Evolutionary conservation across 495 filamentous ascomycete species (phyloP).

Genomic region (Neurospora sp.): DNA sequence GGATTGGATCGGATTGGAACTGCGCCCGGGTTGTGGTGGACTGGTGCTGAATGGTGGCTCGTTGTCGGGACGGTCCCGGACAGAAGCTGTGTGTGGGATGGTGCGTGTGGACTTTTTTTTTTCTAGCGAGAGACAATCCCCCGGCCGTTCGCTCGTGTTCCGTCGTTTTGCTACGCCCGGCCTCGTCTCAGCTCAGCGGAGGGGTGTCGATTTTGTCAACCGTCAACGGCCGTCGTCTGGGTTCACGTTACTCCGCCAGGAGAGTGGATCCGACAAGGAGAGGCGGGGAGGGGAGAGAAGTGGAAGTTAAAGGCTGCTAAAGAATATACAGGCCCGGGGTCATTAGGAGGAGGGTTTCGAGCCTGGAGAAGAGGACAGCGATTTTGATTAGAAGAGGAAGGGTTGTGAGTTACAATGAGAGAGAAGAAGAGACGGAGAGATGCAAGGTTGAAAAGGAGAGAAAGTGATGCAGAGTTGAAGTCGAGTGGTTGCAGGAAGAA

Average conservation of each 20-base stretch:
- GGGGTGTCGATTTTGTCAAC: neutral
- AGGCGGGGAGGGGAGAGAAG: neutral
- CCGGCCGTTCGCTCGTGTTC: neutral
- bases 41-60: neutral
- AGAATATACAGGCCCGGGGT: neutral
- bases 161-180: neutral
- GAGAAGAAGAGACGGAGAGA: neutral
- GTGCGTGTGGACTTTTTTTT: neutral
- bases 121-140: neutral
- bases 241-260: neutral
- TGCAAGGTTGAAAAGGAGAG: neutral
- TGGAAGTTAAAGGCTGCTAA: neutral
- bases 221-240: neutral
- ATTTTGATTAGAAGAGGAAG: neutral
- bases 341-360: neutral
- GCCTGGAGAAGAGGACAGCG: neutral
- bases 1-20: neutral
- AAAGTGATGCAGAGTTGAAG: neutral
- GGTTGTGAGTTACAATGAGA: neutral
- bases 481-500: neutral
- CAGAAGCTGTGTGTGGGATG: neutral
- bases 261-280: neutral
- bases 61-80: neutral
- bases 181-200: neutral
- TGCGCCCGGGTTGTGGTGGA: neutral